phyloP scores from a whole-genome alignment of 2,329 filamentous ascomycete genomes.

The Alternaria gansuensis region DNA sequence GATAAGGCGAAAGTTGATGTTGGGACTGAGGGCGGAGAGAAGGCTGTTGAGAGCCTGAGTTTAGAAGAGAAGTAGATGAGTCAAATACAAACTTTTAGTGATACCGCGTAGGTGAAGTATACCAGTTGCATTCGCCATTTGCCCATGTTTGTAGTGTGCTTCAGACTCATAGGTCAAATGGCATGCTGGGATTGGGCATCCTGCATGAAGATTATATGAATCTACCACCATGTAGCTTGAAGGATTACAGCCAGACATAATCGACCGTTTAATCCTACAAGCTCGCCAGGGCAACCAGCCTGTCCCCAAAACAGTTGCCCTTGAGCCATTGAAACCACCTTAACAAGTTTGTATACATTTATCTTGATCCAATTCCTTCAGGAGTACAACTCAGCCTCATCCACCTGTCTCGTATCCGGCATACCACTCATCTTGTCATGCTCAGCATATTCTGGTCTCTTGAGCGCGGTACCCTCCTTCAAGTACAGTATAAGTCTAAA shows the following conservation, averaged over 20 bases:
- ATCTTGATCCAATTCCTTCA: neutral
- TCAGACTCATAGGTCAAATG: neutral
- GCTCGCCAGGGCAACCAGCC: neutral
- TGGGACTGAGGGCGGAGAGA: constrained; percentile 49
- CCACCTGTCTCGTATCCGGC: constrained; percentile 14
- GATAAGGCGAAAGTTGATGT: constrained; percentile 55
- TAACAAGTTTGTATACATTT: neutral
- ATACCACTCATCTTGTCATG: constrained; percentile 7
- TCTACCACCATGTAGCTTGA: neutral
- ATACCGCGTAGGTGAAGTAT: neutral
- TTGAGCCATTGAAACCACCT: neutral
- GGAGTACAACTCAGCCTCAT: constrained; percentile 20
- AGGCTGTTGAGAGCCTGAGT: constrained; percentile 47
- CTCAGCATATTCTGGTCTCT: constrained; percentile 34
- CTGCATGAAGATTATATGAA: too few relatives aligned
- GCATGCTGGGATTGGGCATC: neutral
- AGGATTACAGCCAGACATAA: neutral
- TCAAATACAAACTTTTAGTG: neutral
- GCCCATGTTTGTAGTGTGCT: neutral
- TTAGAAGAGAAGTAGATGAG: constrained; percentile 38
- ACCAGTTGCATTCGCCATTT: neutral
- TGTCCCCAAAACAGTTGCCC: neutral
- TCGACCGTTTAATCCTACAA: too few relatives aligned
- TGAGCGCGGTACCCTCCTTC: constrained; percentile 58
- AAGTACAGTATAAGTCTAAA: constrained; percentile 87